Conservation (phyloP, 2,329 filamentous ascomycete genomes). For the Neophaeococcomyces aloes region DNA sequence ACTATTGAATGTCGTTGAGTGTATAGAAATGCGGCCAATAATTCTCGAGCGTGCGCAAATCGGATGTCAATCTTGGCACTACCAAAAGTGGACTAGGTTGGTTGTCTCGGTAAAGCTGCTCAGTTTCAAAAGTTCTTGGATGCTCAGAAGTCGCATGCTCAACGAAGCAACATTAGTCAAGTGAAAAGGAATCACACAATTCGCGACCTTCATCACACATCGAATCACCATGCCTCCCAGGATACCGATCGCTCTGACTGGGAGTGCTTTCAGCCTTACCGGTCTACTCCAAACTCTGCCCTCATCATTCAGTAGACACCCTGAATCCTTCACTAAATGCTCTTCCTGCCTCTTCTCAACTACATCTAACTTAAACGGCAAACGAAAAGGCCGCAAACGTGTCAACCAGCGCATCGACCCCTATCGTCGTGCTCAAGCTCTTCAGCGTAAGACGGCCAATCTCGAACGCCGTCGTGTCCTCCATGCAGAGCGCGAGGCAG, state of each 20-base stretch:
- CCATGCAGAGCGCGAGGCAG: conserved; percentile 50
- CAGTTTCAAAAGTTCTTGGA: background rate
- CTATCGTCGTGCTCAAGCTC: conserved; percentile 68
- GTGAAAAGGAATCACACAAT: background rate
- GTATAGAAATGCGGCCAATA: background rate
- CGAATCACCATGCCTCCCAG: conserved; percentile 18
- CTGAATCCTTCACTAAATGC: conserved; percentile 17
- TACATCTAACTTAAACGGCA: conserved; percentile 37
- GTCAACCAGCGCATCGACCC: conserved; percentile 46
- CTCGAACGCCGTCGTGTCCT: conserved; percentile 63
- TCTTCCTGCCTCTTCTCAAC: conserved; percentile 34
- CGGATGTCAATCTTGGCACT: background rate
- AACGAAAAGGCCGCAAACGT: conserved; percentile 15
- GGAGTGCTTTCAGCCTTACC: conserved; percentile 18
- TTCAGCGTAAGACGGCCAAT: conserved; percentile 76
- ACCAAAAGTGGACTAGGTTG: background rate
- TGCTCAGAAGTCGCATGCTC: conserved; percentile 1
- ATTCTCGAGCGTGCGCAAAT: conserved; percentile 1
- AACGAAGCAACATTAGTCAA: background rate
- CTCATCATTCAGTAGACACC: conserved; percentile 12
- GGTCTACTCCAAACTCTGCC: conserved; percentile 20
- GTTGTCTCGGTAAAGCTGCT: background rate
- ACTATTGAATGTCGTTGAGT: conserved; percentile 17
- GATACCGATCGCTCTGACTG: conserved; percentile 8
- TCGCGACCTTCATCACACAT: background rate